Evolutionary conservation across 257 asterid species (phyloP), one percentile per base, ranked within the genome.

Genomic region (Solanum piurae): DNA sequence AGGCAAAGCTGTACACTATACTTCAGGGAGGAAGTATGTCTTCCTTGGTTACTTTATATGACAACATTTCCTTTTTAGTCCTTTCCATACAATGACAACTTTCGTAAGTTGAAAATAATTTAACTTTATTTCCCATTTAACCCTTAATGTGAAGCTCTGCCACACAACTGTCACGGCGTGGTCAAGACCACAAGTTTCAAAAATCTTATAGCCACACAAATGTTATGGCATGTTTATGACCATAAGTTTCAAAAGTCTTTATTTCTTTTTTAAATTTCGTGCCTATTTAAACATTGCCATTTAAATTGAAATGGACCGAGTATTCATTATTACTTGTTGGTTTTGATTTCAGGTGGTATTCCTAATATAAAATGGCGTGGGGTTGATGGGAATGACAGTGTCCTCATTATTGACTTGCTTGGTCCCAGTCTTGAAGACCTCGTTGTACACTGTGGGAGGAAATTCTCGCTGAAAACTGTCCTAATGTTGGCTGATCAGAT

Each of bases 21-120:
- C 96, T 96, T 90, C 98, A 94, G 92, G 98, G 99, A 71, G 99
- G 99, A 93, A 94, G 99, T 96, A 95, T 77, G 98, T 95, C 83
- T 86, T 66, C 64, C 80, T 68, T 85, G 86, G 21, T 84, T 21
- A 74, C 83, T 74, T 74, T 74, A 23, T 74, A 25, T 74, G 52
- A 37, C 33, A 23, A 37, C 20, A 21, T 74, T 74, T 74, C 83
- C 55, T 37, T 74, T 74, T 74, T 21, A 37, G 31, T 74, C 52
- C 83, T 21, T 37, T 20, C 83, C 52, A 21, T 37, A 73, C 10
- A 36, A 74, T 2, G 52, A 74, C 31, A 21, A 21, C 20, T 74
- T 74, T 37, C 83, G 37, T 21, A 74, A 74, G 14, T 74, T 36
- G 31, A 14, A 74, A 37, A 21, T 36, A 74, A 74, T 74, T 36